These are phyloP conservation scores for Ganoderma boninense DNA, from an alignment of 1,284 basidiomycete species.

Conservation along the genomic window DNA sequence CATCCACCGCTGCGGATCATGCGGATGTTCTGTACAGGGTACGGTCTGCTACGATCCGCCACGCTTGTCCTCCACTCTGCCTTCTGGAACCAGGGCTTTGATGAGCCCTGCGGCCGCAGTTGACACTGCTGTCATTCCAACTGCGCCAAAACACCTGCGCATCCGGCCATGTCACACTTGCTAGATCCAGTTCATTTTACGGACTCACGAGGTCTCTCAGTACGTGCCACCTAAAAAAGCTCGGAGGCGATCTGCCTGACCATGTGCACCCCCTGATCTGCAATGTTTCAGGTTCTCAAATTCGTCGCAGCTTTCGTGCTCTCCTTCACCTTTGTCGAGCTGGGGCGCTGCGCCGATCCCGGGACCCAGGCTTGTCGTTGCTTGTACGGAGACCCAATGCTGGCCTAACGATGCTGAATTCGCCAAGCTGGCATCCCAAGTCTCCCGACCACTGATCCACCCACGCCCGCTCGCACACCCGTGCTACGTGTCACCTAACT, in stretches of 20 bases:
- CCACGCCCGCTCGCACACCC: constrained; percentile 47
- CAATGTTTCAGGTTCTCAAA: neutral
- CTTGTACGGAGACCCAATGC: constrained; percentile 44
- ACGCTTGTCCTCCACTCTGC: neutral
- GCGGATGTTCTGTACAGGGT: no score
- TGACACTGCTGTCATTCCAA: neutral
- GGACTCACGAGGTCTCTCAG: neutral
- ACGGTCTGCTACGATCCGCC: no score
- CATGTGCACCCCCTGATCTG: neutral
- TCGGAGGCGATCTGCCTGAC: neutral
- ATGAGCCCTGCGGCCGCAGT: neutral
- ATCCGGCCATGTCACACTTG: neutral
- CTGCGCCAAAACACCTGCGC: neutral
- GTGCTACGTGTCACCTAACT: constrained; percentile 43
- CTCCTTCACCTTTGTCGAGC: neutral
- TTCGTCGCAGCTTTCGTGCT: neutral
- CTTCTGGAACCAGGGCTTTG: neutral
- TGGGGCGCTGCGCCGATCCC: neutral
- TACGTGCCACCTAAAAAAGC: neutral
- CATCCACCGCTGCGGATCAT: neutral
- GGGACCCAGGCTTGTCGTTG: neutral
- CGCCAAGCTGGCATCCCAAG: constrained; percentile 39
- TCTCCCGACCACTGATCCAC: constrained; percentile 47
- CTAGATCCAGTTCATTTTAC: neutral
- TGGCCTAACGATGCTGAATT: constrained; percentile 50